These are phyloP conservation scores for Epichloe gansuensis DNA, from an alignment of 2,329 filamentous ascomycete species.

Conservation along the genomic window DNA sequence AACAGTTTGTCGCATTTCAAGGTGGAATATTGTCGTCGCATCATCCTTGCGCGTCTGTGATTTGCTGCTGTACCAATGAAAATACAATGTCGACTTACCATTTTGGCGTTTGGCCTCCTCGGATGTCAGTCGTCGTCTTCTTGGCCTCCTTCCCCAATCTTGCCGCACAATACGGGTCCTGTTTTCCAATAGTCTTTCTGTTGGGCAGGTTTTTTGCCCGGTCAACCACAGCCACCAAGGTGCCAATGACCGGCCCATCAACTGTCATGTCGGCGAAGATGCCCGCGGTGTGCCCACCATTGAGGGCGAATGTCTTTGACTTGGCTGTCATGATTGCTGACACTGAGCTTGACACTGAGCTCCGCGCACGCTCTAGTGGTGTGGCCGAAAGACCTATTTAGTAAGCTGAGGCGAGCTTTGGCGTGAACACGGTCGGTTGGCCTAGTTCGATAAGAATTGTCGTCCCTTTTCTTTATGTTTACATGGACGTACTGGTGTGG, in stretches of 20 bases:
- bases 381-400: neutral
- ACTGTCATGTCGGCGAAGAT: conserved; percentile 91
- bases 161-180: conserved; percentile 93
- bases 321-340: conserved; percentile 34
- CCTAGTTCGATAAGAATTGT: neutral
- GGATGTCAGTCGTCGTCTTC: conserved; percentile 87
- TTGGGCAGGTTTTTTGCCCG: conserved; percentile 95
- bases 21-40: neutral
- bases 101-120: conserved; percentile 88
- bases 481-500: conserved; percentile 5
- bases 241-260: conserved; percentile 87
- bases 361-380: neutral
- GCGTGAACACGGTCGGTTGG: neutral
- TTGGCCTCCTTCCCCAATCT: conserved; percentile 92
- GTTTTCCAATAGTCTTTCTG: conserved; percentile 93
- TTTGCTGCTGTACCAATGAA: neutral
- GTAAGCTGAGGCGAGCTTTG: conserved; percentile 2
- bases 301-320: conserved; percentile 41
- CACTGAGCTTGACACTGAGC: neutral
- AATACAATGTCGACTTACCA: conserved; percentile 49
- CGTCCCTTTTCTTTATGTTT: conserved; percentile 6
- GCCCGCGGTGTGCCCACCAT: conserved; percentile 68
- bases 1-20: neutral
- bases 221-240: conserved; percentile 82
- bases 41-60: neutral